Base-by-base conservation (phyloP, 495 filamentous ascomycete species). In the Penicillium atrosanguineum region DNA sequence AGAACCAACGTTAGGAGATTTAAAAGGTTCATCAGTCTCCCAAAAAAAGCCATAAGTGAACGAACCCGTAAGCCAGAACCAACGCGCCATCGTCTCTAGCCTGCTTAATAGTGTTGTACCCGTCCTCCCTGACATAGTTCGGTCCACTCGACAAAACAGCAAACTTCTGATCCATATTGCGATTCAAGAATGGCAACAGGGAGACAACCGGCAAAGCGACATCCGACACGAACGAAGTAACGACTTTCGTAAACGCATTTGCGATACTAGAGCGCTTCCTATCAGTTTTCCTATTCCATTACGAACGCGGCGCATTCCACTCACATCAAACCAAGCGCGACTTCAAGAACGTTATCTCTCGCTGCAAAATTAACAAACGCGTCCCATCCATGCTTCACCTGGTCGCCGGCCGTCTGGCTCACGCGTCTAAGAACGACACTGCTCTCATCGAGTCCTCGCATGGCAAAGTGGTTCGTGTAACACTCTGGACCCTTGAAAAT, bases 121-220 rank as follows among this genome's bases (percentile, higher is more conserved):
- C 82, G 26, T 67, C 44, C 4, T 62, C 64, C 7, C 44, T 9
- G 15, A 55, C 64, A 47, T 74, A 80, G 47, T 83, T 69, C 1
- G 80, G 78, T 0, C 88, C 87, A 5, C 66, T 44, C 18, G 69
- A 77, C 42, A 90, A 63, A 7, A 88, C 80, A 0, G 86, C 83
- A 56, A 91, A 91, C 65, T 89, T 89, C 69, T 87, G 83, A 45
- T 86, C 82, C 59, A 91, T 79, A 63, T 90, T 90, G 40, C 82
- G 78, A 55, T 87, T 79, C 44, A 90, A 67, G 38, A 87, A 87
- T 0, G 87, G 79, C 15, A 91, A 62, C 18, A 90, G 70, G 7
- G 86, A 87, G 34, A 91, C 64, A 6, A 87, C 76, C 9, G 88
- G 88, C 28, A 89, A 72, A 14, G 89, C 67, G 28, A 90, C 78